Evolutionary conservation across 2,329 filamentous ascomycete species (phyloP).

Genomic region (Penicillium crustosum): DNA sequence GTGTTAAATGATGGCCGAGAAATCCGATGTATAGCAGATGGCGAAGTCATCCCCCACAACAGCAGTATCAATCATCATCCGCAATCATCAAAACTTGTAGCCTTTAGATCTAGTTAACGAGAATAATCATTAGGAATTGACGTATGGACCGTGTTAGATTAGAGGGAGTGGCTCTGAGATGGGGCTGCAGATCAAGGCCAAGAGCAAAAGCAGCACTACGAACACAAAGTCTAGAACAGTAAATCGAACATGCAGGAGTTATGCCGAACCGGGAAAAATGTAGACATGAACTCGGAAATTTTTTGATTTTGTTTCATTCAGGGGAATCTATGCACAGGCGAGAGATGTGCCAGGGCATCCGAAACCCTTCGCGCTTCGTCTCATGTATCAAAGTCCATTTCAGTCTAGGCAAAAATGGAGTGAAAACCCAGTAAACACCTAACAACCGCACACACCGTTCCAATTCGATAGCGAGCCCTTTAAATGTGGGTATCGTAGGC

Average conservation of each 20-base stretch:
- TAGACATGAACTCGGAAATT: slow-evolving; percentile 32
- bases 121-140: too few species aligned
- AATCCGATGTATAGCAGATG: neutral
- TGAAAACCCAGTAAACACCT: slow-evolving; percentile 38
- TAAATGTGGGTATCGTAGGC: slow-evolving; percentile 99
- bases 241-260: neutral
- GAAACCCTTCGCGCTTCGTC: slow-evolving; percentile 42
- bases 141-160: neutral
- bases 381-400: slow-evolving; percentile 39
- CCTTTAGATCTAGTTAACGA: neutral
- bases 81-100: neutral
- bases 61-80: neutral
- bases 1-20: neutral
- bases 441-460: slow-evolving; percentile 38
- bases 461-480: slow-evolving; percentile 38
- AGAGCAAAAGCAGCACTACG: slow-evolving; percentile 3
- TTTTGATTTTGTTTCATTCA: slow-evolving; percentile 45
- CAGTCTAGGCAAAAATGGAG: slow-evolving; percentile 34
- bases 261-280: neutral
- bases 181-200: neutral
- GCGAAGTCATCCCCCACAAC: neutral
- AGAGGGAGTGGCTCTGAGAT: too few species aligned
- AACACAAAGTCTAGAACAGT: neutral
- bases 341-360: slow-evolving; percentile 40
- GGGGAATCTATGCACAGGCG: slow-evolving; percentile 47